These are phyloP conservation scores for Dipteronia sinensis DNA, from an alignment of 345 rosid genomes.

Conservation along the genomic window DNA sequence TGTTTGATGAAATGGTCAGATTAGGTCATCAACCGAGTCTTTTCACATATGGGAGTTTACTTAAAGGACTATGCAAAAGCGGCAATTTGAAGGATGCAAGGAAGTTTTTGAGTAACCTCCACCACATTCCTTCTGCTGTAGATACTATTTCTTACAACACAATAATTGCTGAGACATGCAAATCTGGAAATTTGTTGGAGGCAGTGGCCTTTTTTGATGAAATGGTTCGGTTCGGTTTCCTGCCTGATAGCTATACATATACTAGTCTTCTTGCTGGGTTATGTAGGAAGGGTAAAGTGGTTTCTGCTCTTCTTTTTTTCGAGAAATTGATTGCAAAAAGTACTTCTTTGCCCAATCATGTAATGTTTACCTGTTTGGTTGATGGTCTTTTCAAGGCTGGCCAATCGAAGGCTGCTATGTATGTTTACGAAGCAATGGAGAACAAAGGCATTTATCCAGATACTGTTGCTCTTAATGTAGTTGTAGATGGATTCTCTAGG, in stretches of 20 bases:
- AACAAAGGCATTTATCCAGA: constrained; percentile 50
- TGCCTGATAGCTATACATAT: constrained; percentile 72
- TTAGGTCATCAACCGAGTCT: constrained; percentile 63
- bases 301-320: constrained; percentile 63
- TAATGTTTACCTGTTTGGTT: constrained; percentile 60
- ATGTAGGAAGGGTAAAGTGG: constrained; percentile 67
- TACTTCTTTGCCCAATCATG: constrained; percentile 40
- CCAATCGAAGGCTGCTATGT: constrained; percentile 53
- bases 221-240: constrained; percentile 57
- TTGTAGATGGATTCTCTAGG: constrained; percentile 61
- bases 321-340: constrained; percentile 51
- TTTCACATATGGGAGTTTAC: constrained; percentile 75
- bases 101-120: constrained; percentile 55
- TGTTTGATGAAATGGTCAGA: constrained; percentile 79
- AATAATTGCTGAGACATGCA: constrained; percentile 61
- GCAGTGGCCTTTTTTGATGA: constrained; percentile 63
- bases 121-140: constrained; percentile 56
- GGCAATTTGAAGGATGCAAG: constrained; percentile 64
- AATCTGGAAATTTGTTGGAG: constrained; percentile 58
- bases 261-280: constrained; percentile 68
- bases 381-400: constrained; percentile 78
- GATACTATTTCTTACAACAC: constrained; percentile 71
- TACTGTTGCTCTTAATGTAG: constrained; percentile 52
- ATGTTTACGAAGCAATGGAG: constrained; percentile 51
- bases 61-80: constrained; percentile 83